Evolutionary conservation across 257 asterid genomes (phyloP), one percentile per base, ranked within the genome.

Genomic region (Petunia secreta): DNA sequence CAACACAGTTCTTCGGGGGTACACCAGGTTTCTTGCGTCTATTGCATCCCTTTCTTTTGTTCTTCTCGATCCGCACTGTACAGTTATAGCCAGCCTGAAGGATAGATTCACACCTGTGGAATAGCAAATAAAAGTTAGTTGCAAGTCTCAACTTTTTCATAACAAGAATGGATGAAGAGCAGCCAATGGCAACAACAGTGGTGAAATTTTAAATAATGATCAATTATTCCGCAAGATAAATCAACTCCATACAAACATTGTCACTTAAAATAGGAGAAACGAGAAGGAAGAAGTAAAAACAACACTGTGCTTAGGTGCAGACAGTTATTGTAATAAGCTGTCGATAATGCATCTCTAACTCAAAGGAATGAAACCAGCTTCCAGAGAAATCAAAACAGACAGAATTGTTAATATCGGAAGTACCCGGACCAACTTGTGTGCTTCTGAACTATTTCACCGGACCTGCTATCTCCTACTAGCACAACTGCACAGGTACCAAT

Each of bases 41-140:
- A 16, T 54, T 84, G 6, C 66, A 81, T 39, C 5, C 52, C 80
- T 86, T 89, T 41, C 88, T 25, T 82, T 79, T 84, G 80, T 83
- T 86, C 83, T 85, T 91, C 86, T 87, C 91, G 34, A 93, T 86
- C 16, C 97, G 87, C 52, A 89, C 81, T 0, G 91, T 86, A 79
- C 93, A 91, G 8, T 92, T 95, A 53, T 79, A 71, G 71, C 97
- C 96, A 6, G 96, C 91, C 82, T 90, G 88, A 77, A 95, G 91
- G 80, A 92, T 80, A 50, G 97, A 84, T 85, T 90, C 93, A 60
- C 98, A 92, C 83, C 97, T 93, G 91, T 41, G 36, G 75, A 82
- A 80, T 63, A 82, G 58, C 41, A 5, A 79, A n/a, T 34, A 59
- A 1, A 79, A 62, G 39, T 64, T 50, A 52, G 40, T 14, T 4